Base-by-base conservation (phyloP, 2,329 filamentous ascomycete genomes). In the Ceratocystis lukuohia region DNA sequence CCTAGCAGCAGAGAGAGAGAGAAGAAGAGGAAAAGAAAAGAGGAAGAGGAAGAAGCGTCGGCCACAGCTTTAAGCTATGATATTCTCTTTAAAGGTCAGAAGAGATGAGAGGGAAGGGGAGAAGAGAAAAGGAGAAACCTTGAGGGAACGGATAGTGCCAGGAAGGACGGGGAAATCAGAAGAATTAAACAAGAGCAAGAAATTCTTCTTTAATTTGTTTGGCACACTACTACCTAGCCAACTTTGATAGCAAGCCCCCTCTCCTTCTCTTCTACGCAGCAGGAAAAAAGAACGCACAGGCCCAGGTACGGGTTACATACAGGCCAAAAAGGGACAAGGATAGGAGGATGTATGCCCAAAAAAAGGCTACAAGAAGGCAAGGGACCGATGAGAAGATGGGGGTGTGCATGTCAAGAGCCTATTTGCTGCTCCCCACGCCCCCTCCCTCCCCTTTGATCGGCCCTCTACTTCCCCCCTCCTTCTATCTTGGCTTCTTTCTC, bases 41-140 rank as follows among this genome's bases (percentile, higher is more conserved):
- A 44, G 28, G 37, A 28, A 28, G 28, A 28, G 3, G 28, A 28
- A 28, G 5, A 28, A 28, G 28, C 22, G 22, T 25, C 2, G 70
- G 74, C 73, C 73, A 76, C 77, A 76, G 77, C 75, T 77, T 79
- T 77, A 78, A 79, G 77, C 78, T 77, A 77, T 78, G 76, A 79
- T 79, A 77, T 75, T 73, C 80, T 80, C 76, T 77, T 73, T 74
- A 70, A 74, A 74, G 74, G 74, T 72, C 73, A 71, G 69, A 68
- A 68, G 71, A 71, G 67, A 70, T 73, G 73, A 72, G 72, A 71
- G 71, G 74, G 30, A 45, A 22, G 25, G 15, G 48, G 48, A 28
- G 25, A 50, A 22, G 74, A 22, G 53, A 41, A 45, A 66, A 59
- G 62, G 22, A 46, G 65, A 59, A n/a, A 59, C 37, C 37, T 41